phyloP scores from a whole-genome alignment of 805 yeast species.

The Maudiozyma saulgeensis region DNA sequence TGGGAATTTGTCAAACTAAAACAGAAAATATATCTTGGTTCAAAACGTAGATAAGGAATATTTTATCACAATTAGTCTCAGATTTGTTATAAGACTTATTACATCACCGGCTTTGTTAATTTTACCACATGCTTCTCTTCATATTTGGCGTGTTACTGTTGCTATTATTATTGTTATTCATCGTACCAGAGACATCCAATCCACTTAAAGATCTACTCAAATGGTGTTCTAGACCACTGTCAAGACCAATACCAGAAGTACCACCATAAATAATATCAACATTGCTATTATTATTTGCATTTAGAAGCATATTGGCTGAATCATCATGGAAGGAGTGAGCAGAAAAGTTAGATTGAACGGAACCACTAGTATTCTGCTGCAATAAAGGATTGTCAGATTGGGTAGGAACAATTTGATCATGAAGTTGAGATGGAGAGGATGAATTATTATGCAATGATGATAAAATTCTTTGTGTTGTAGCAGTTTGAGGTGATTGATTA shows the following conservation, averaged over 20 bases:
- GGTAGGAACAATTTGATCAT: constrained; percentile 4
- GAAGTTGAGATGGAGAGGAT: constrained; percentile 2
- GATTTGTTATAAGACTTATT: too few relatives aligned
- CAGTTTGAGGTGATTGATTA: constrained; percentile 12
- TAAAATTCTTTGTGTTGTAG: constrained; percentile 13
- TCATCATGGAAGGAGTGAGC: constrained; percentile 25
- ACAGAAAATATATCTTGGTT: too few relatives aligned
- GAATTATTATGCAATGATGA: constrained; percentile 8
- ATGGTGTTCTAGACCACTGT: constrained; percentile 19
- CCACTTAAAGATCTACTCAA: constrained; percentile 28
- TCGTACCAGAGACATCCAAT: constrained; percentile 20
- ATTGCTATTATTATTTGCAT: not conserved
- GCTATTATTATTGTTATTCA: not conserved
- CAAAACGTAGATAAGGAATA: too few relatives aligned
- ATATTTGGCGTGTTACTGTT: not conserved
- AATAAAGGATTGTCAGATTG: constrained; percentile 2
- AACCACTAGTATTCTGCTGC: constrained; percentile 29
- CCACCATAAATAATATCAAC: not conserved
- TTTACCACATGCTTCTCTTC: not conserved
- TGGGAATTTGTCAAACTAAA: too few relatives aligned
- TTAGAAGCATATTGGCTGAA: not conserved
- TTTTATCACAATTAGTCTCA: too few relatives aligned
- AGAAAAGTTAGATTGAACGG: constrained; percentile 28
- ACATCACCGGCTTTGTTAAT: too few relatives aligned
- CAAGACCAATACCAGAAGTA: not conserved